Evolutionary conservation across 305 asterid species (phyloP), one percentile per base, ranked within the genome.

Genomic region (Nicotiana rustica): DNA sequence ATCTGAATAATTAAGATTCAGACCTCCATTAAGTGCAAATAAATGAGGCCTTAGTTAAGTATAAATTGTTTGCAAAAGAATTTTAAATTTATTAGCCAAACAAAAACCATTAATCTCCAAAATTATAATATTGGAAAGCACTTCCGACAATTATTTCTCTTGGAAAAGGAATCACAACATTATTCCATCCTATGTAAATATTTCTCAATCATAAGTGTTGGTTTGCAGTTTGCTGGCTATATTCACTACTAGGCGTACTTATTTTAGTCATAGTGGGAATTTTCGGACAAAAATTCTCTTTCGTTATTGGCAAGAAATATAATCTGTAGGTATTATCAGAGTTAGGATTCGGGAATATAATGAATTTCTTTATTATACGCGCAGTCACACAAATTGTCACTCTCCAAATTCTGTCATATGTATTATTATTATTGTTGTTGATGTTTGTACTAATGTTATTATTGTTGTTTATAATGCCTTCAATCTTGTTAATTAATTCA

Each of bases 81-180:
- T 33, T 33, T 33, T 33, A 33, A 33, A 33, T 33, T 33, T 33
- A 33, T 33, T 3, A 33, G 5, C 5, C 36, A 33, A 33, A 33
- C 35, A 4, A 33, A 33, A 33, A 4, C 5, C 3, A 4, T 0
- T 33, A 33, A 33, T 33, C 36, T 33, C 36, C 36, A 4, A 33
- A 33, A 33, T 33, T 33, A 33, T 33, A 33, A 3, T 33, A 33
- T 3, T 33, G 5, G 3, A 33, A 33, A 33, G 5, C 36, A 33
- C 36, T 33, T 33, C 5, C 3, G 77, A 68, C 77, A 68, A 68
- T 14, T 17, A 15, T 36, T 67, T 68, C 47, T 36, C 76, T 36
- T 67, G 9, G 14, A 47, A 36, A 69, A 38, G 77, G 77, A 69
- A n/a, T 69, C 77, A 36, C 10, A 69, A 69, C 18, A 68, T 9